Evolutionary conservation across 1,284 basidiomycete species (phyloP).

Genomic region (Coniferiporia weirii): DNA sequence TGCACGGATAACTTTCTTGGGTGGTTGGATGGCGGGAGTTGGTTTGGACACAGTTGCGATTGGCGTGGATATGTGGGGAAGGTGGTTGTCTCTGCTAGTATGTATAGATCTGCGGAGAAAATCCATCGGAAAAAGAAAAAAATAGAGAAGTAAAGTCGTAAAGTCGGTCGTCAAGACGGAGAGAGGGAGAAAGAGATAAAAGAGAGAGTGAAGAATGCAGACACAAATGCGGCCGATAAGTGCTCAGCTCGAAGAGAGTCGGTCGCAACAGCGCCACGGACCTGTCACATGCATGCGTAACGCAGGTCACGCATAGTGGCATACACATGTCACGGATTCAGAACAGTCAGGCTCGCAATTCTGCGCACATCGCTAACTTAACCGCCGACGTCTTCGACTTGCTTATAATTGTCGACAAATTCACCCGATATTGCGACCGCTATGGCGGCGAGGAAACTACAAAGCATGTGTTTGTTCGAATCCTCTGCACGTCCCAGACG

Average conservation of each 20-base stretch:
- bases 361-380: constrained; percentile 3
- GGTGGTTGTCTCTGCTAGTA: constrained; percentile 45
- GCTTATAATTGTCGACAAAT: constrained; percentile 6
- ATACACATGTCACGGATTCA: background rate
- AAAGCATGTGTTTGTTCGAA: constrained; percentile 45
- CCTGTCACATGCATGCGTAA: background rate
- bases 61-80: constrained; percentile 64
- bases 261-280: background rate
- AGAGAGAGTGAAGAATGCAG: constrained; percentile 20
- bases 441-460: constrained; percentile 81
- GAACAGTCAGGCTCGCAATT: background rate
- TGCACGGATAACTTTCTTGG: constrained; percentile 95
- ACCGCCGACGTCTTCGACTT: background rate
- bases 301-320: background rate
- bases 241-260: background rate
- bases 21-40: constrained; percentile 68
- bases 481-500: constrained; percentile 9
- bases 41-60: constrained; percentile 64
- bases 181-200: constrained; percentile 15
- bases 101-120: constrained; percentile 82
- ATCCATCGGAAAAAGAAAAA: constrained; percentile 56
- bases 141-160: constrained; percentile 20
- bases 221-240: constrained; percentile 1
- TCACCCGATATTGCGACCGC: constrained; percentile 22
- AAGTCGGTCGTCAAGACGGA: constrained; percentile 18